These are phyloP conservation scores for Aureoboletus auriporus DNA, from an alignment of 768 basidiomycete species.

Conservation along the genomic window DNA sequence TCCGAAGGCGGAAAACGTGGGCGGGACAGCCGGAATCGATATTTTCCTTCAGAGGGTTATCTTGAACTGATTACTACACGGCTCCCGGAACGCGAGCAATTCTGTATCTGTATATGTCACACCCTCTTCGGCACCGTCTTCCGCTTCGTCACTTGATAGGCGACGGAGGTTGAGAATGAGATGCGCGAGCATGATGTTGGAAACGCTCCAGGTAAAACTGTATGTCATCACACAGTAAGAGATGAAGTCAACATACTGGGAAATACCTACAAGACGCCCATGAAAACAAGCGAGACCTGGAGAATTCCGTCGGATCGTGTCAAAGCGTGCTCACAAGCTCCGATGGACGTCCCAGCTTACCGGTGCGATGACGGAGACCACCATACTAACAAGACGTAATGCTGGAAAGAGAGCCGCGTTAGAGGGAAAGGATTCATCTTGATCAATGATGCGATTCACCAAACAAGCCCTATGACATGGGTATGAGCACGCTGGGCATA, in stretches of 20 bases:
- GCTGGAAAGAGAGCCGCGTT: slow-evolving; percentile 4
- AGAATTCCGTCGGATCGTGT: not conserved
- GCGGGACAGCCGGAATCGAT: too few relatives aligned
- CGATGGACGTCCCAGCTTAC: slow-evolving; percentile 10
- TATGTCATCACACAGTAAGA: not conserved
- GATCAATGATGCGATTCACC: slow-evolving; percentile 10
- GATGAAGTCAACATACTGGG: not conserved
- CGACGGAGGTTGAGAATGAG: slow-evolving; percentile 24
- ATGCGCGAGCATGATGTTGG: slow-evolving; percentile 30
- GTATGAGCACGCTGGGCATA: not conserved
- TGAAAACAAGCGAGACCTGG: slow-evolving; percentile 16
- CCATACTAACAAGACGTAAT: slow-evolving; percentile 20
- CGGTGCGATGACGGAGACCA: slow-evolving; percentile 19
- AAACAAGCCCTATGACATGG: slow-evolving; percentile 17
- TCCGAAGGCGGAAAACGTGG: too few relatives aligned
- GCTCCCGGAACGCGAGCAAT: too few relatives aligned
- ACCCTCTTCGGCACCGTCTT: too few relatives aligned
- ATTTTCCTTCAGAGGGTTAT: too few relatives aligned
- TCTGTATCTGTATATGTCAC: too few relatives aligned
- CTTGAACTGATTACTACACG: too few relatives aligned
- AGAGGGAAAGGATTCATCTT: not conserved
- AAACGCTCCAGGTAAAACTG: slow-evolving; percentile 35
- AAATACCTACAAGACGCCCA: slow-evolving; percentile 21
- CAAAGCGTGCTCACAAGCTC: not conserved
- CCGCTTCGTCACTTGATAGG: too few relatives aligned